phyloP scores from a whole-genome alignment of 495 filamentous ascomycete species.

The Cudoniella acicularis region DNA sequence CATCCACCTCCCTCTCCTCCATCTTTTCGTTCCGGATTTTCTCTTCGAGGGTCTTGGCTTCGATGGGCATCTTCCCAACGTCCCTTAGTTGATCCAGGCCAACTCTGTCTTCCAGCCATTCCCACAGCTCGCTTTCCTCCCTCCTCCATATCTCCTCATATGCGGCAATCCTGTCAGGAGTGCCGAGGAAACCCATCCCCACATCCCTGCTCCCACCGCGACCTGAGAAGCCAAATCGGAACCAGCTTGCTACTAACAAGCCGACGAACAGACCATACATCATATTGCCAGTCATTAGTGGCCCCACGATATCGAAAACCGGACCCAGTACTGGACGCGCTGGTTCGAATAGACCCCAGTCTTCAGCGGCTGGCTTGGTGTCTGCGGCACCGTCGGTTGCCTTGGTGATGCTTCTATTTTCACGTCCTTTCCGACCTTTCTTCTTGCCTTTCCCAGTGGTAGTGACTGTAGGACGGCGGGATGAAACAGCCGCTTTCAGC shows the following conservation, averaged over 20 bases:
- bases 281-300: slow-evolving; percentile 69
- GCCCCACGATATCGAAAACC: slow-evolving; percentile 62
- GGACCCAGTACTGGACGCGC: slow-evolving; percentile 66
- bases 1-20: slow-evolving; percentile 74
- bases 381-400: slow-evolving; percentile 36
- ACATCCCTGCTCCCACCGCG: slow-evolving; percentile 31
- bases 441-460: slow-evolving; percentile 49
- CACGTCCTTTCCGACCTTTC: slow-evolving; percentile 46
- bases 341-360: slow-evolving; percentile 83
- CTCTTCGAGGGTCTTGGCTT: slow-evolving; percentile 46
- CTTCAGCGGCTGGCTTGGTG: slow-evolving; percentile 38
- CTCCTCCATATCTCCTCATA: slow-evolving; percentile 92
- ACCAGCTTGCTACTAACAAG: slow-evolving; percentile 53
- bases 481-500: slow-evolving; percentile 68
- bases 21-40: slow-evolving; percentile 67
- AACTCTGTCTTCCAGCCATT: slow-evolving; percentile 88
- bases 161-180: slow-evolving; percentile 68
- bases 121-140: slow-evolving; percentile 91
- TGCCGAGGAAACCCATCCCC: slow-evolving; percentile 30
- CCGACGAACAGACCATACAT: slow-evolving; percentile 55
- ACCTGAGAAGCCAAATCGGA: slow-evolving; percentile 40
- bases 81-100: slow-evolving; percentile 65
- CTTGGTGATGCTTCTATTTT: slow-evolving; percentile 34
- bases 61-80: slow-evolving; percentile 33
- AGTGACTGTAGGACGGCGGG: slow-evolving; percentile 49